A percentile compares a stretch with the other conserved stretches of the same genome.
phyloP scores from a whole-genome alignment of 129 eudicot species.

The Smallanthus sonchifolius region DNA sequence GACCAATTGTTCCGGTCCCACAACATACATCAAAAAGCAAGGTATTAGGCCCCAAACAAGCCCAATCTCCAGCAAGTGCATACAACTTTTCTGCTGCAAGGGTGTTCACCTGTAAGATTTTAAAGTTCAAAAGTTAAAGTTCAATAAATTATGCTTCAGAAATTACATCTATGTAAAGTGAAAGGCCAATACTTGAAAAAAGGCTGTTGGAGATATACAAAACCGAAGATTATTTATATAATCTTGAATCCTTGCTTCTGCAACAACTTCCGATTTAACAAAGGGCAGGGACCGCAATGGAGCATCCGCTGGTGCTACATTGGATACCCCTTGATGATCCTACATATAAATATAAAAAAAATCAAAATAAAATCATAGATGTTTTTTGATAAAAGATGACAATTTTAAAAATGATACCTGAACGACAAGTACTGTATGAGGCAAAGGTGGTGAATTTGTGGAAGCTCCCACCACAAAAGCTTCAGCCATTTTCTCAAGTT shows the following conservation, averaged over 20 bases:
- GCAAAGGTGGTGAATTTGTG: constrained; percentile 60
- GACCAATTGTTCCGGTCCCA: constrained; percentile 96
- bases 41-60: constrained; percentile 80
- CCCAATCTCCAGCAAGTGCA: constrained; percentile 98
- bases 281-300: constrained; percentile 62
- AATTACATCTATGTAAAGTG: not conserved
- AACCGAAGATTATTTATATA: constrained; percentile 76
- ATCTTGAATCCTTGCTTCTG: constrained; percentile 77
- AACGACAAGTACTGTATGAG: constrained; percentile 64
- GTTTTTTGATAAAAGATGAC: not conserved
- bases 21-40: constrained; percentile 94
- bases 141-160: not conserved
- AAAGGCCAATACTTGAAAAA: constrained; percentile 60
- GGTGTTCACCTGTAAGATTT: constrained; percentile 74
- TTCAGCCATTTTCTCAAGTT: constrained; percentile 67
- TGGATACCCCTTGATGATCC: constrained; percentile 97
- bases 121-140: not conserved
- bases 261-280: constrained; percentile 33
- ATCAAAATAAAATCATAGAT: not conserved
- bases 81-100: constrained; percentile 93
- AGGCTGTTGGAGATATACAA: constrained; percentile 88
- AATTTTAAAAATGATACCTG: constrained; percentile 45
- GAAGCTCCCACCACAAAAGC: constrained; percentile 57
- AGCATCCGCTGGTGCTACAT: constrained; percentile 92
- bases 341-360: constrained; percentile 14